Evolutionary conservation across 352 stramenopile genomes (phyloP), one percentile per base, ranked within the genome.

Genomic region (Globisporangium yorkense): DNA sequence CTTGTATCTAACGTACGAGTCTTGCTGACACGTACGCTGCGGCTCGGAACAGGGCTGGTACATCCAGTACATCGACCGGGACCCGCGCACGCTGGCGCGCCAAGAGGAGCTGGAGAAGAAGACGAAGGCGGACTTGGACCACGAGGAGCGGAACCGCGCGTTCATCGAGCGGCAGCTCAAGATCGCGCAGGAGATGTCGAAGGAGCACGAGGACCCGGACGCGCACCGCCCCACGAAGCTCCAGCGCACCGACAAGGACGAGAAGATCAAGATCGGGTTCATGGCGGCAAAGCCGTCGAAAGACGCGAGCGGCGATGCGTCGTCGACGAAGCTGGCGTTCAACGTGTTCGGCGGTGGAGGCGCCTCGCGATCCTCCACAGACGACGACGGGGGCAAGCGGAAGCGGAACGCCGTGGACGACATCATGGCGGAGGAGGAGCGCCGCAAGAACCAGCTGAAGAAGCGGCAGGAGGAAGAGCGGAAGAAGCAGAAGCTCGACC

Each of bases 11-110:
- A 18, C 37, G 21, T 33, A 21, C 12, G 9, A 7, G 5, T 3
- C 21, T 51, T 24, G 7, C 43, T 24, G 18, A 47, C n/a, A n/a
- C 3, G 12, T 18, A 4, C 9, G 43, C 18, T 24, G 7, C 6
- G 5, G 5, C 37, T 21, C 8, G 13, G 1, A 2, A 7, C 44
- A 74, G 59, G 97, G 97, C 18, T 99, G 96, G 96, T 98, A 97
- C 73, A 88, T 99, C 6, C 92, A 97, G 61, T 96, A 94, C 75
- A 84, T 99, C 84, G 92, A 99, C 65, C 75, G 94, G 5, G 96
- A 99, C 74, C 91, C 93, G 31, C 79, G 76, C 10, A 83, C 94
- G 15, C 77, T 98, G 57, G 91, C 90, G 24, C 80, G 89, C 12
- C 84, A 97, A 59, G 79, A 97, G 64, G 75, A 91, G 50, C 66